Conservation (phyloP, 2,329 filamentous ascomycete species). For the Phaeosphaeriaceae sp. region DNA sequence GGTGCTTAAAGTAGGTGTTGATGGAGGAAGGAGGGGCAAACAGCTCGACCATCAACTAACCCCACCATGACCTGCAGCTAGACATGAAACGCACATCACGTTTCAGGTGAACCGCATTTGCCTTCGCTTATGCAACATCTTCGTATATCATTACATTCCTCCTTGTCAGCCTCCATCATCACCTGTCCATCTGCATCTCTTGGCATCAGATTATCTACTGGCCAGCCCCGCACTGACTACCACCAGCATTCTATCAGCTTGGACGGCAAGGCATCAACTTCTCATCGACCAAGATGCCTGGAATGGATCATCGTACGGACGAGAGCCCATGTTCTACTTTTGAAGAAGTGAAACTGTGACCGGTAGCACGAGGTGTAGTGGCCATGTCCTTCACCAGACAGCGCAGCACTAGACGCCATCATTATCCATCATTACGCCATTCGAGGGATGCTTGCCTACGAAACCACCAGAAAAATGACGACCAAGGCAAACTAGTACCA, state of each 20-base stretch:
- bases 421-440: too few relatives aligned
- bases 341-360: not conserved
- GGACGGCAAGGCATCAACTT: not conserved
- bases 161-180: not conserved
- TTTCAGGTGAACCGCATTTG: slow-evolving; percentile 25
- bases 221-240: not conserved
- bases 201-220: not conserved
- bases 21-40: slow-evolving; percentile 28
- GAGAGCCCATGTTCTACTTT: not conserved
- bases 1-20: slow-evolving; percentile 22
- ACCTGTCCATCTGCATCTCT: not conserved
- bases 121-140: slow-evolving; percentile 13
- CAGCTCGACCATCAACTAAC: slow-evolving; percentile 22
- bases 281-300: not conserved
- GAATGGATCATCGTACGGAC: not conserved
- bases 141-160: slow-evolving; percentile 5
- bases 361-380: not conserved
- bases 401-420: not conserved
- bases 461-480: too few relatives aligned
- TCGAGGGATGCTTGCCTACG: too few relatives aligned
- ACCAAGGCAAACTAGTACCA: not conserved
- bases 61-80: slow-evolving; percentile 28
- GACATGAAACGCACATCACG: slow-evolving; percentile 14
- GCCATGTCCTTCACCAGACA: not conserved
- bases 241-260: not conserved